Conservation (phyloP, 1,139 yeast genomes). For the Taphrina wiesneri region DNA sequence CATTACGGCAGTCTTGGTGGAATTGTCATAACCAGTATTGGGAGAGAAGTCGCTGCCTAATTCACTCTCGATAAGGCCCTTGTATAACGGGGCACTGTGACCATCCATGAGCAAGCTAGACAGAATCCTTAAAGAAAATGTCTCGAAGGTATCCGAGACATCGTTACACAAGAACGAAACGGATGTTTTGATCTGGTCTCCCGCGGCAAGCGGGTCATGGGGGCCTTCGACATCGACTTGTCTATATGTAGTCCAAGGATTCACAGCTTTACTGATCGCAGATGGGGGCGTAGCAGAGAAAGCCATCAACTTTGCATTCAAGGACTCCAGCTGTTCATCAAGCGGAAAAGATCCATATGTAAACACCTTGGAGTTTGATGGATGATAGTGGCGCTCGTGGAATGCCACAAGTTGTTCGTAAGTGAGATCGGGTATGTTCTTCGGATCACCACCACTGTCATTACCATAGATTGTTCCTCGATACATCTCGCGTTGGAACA, state of each 20-base stretch:
- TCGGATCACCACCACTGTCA: slow-evolving; percentile 95
- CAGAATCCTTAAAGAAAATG: slow-evolving; percentile 71
- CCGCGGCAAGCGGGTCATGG: slow-evolving; percentile 75
- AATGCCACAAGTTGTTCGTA: slow-evolving; percentile 76
- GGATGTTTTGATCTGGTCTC: slow-evolving; percentile 73
- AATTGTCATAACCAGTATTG: slow-evolving; percentile 82
- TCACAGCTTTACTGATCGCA: slow-evolving; percentile 40
- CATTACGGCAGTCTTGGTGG: slow-evolving; percentile 75
- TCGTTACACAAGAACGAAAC: slow-evolving; percentile 84
- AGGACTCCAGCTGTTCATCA: slow-evolving; percentile 59
- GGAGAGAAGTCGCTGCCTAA: slow-evolving; percentile 83
- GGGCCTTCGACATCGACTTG: slow-evolving; percentile 65
- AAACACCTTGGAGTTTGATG: slow-evolving; percentile 82
- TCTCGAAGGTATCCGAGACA: slow-evolving; percentile 66
- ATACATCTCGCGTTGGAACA: slow-evolving; percentile 60
- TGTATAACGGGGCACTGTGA: slow-evolving; percentile 86
- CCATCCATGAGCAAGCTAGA: slow-evolving; percentile 81
- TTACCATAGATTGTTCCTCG: slow-evolving; percentile 68
- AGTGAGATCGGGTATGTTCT: slow-evolving; percentile 66
- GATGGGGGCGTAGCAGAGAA: slow-evolving; percentile 49
- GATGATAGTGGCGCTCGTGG: slow-evolving; percentile 77
- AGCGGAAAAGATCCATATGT: slow-evolving; percentile 83
- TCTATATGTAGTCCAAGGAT: slow-evolving; percentile 46
- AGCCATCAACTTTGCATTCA: slow-evolving; percentile 55
- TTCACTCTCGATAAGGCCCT: slow-evolving; percentile 78